A percentile compares a stretch with the other conserved stretches of the same genome.
These are phyloP conservation scores for Pharnaceum exiguum DNA, from an alignment of 148 eudicot genomes.

Conservation along the genomic window DNA sequence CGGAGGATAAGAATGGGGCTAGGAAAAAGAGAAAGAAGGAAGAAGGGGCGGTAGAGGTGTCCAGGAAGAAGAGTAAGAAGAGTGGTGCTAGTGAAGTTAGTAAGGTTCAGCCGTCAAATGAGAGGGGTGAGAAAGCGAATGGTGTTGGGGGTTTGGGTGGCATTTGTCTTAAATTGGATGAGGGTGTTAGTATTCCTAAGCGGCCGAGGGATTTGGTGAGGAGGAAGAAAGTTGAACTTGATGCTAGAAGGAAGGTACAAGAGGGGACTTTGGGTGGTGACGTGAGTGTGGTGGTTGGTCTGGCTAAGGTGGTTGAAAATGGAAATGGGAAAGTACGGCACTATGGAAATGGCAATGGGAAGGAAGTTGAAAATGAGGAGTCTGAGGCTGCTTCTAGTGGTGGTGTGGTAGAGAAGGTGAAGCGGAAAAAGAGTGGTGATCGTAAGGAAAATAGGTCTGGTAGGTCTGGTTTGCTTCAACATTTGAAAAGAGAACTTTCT, in stretches of 20 bases:
- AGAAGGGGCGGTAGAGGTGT: constrained; percentile 43
- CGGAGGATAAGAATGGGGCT: constrained; percentile 26
- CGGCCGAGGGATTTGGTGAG: constrained; percentile 66
- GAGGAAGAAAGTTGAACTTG: constrained; percentile 53
- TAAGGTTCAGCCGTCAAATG: constrained; percentile 15
- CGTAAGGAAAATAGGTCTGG: constrained; percentile 27
- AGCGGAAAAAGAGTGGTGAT: constrained; percentile 26
- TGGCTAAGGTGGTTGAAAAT: constrained; percentile 21
- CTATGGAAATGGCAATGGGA: constrained; percentile 18
- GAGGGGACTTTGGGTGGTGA: constrained; percentile 22
- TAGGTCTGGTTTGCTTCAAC: constrained; percentile 23
- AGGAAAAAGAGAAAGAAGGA: constrained; percentile 52
- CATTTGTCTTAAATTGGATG: constrained; percentile 36
- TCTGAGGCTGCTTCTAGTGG: constrained; percentile 17
- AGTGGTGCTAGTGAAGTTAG: constrained; percentile 21
- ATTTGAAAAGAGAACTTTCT: constrained; percentile 33
- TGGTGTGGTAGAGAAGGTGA: constrained; percentile 25
- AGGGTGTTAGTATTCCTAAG: constrained; percentile 52
- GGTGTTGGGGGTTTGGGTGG: constrained; percentile 27
- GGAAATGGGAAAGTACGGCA: not conserved
- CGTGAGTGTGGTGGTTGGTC: constrained; percentile 26
- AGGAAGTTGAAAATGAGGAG: constrained; percentile 16
- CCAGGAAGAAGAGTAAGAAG: constrained; percentile 41
- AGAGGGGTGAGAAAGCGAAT: constrained; percentile 17
- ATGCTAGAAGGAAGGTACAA: constrained; percentile 24